These are phyloP conservation scores for Gossypium aridum DNA, from an alignment of 441 rosid genomes.

Conservation along the genomic window DNA sequence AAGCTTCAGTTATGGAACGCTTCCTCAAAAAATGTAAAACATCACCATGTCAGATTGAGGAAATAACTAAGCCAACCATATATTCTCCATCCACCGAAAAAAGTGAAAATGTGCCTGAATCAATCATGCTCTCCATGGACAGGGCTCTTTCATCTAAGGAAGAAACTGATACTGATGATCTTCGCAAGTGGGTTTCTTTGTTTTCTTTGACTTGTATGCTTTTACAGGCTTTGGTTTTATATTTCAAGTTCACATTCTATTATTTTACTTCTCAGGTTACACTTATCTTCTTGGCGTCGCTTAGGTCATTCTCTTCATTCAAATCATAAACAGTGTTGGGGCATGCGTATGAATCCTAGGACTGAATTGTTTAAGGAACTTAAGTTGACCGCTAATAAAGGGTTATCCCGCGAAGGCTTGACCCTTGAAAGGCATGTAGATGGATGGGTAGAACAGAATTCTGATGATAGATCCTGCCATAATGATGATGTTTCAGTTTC, in stretches of 20 bases:
- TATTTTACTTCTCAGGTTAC: conserved; percentile 43
- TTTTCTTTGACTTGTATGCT: background rate
- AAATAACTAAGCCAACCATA: conserved; percentile 21
- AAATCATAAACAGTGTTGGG: conserved; percentile 57
- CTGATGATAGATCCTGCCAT: background rate
- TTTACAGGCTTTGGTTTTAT: conserved; percentile 8
- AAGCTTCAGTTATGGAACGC: conserved; percentile 85
- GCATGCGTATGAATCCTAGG: conserved; percentile 69
- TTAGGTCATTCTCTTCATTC: conserved; percentile 40
- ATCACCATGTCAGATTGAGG: conserved; percentile 27
- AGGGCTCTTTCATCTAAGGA: conserved; percentile 40
- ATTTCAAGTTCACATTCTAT: background rate
- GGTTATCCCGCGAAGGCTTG: conserved; percentile 33
- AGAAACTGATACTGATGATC: conserved; percentile 35
- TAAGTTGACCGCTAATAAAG: conserved; percentile 48
- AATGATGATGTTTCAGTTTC: background rate
- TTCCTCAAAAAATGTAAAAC: conserved; percentile 63
- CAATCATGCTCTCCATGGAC: conserved; percentile 55
- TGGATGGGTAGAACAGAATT: background rate
- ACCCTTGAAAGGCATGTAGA: conserved; percentile 35
- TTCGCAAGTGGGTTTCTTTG: conserved; percentile 46
- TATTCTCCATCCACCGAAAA: conserved; percentile 17
- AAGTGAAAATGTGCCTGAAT: conserved; percentile 30
- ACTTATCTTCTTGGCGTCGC: conserved; percentile 65
- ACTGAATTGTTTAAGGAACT: conserved; percentile 53